A percentile compares a stretch with the other conserved stretches of the same genome.
These are phyloP conservation scores for Monilinia fructicola DNA, from an alignment of 2,329 filamentous ascomycete species.

Conservation along the genomic window DNA sequence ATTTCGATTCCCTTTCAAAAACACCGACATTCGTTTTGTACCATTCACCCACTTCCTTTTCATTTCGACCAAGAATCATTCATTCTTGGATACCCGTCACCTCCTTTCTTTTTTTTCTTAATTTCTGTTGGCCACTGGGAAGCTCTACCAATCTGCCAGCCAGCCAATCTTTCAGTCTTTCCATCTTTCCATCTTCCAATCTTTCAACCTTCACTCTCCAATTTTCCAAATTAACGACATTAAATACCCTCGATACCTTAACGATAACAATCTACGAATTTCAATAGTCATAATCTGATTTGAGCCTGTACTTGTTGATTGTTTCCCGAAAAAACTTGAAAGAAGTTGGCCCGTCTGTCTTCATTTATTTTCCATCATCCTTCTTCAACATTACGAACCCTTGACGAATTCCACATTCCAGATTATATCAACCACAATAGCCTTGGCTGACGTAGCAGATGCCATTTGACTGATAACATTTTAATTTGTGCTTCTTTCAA, in stretches of 20 bases:
- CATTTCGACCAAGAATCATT: constrained; percentile 4
- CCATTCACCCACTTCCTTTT: not conserved
- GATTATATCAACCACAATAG: constrained; percentile 10
- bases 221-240: not conserved
- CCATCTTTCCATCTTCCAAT: too few species aligned
- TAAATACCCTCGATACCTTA: not conserved
- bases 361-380: constrained; percentile 4
- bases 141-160: not conserved
- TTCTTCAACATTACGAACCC: constrained; percentile 11
- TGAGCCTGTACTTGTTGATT: not conserved
- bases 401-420: constrained; percentile 14
- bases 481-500: not conserved
- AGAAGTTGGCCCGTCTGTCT: constrained; percentile 4
- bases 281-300: not conserved
- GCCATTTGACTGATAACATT: constrained; percentile 16
- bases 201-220: constrained; percentile 5
- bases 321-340: not conserved
- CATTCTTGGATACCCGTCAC: constrained; percentile 21
- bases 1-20: not conserved
- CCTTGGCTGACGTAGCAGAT: constrained; percentile 16
- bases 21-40: constrained; percentile 14
- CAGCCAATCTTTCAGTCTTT: too few species aligned
- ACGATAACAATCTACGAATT: not conserved
- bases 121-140: not conserved
- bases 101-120: constrained; percentile 16